Percentiles rank a stretch among this genome's conserved stretches.
These are phyloP conservation scores for Aspergillus oerlinghausenensis DNA, from an alignment of 2,329 filamentous ascomycete species.

Conservation along the genomic window DNA sequence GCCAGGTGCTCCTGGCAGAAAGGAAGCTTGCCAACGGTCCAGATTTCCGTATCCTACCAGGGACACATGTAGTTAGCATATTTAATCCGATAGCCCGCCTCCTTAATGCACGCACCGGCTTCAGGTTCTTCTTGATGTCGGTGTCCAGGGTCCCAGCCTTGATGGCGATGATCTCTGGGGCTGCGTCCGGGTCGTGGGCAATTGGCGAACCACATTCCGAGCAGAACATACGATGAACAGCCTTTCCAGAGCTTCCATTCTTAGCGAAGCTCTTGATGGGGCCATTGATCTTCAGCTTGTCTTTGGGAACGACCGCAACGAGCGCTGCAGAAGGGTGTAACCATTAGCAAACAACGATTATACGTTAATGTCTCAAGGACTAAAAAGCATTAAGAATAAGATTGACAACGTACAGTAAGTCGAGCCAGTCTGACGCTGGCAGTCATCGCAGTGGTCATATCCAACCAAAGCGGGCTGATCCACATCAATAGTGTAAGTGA, in stretches of 20 bases:
- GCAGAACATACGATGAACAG: constrained; percentile 66
- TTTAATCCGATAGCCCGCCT: background rate
- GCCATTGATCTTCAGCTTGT: constrained; percentile 59
- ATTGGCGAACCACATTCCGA: constrained; percentile 65
- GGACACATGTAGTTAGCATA: background rate
- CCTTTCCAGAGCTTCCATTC: constrained; percentile 56
- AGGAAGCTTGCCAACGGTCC: constrained; percentile 64
- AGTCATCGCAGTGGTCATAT: constrained; percentile 70
- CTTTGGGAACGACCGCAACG: constrained; percentile 62
- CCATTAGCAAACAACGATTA: background rate
- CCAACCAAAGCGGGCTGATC: constrained; percentile 44
- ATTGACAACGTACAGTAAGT: constrained; percentile 50
- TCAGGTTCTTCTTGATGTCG: constrained; percentile 63
- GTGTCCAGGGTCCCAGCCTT: constrained; percentile 62
- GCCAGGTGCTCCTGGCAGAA: constrained; percentile 64
- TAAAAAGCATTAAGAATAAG: background rate
- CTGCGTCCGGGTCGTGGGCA: constrained; percentile 65
- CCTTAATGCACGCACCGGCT: constrained; percentile 43
- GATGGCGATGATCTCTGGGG: constrained; percentile 64
- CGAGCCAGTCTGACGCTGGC: constrained; percentile 65
- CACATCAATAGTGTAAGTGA: constrained; percentile 61
- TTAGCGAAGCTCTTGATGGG: constrained; percentile 62
- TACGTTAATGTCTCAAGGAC: background rate
- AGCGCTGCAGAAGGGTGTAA: constrained; percentile 44
- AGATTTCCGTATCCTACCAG: constrained; percentile 58